Base-by-base conservation (phyloP, 768 basidiomycete species). In the Leccinum fibrillosum region DNA sequence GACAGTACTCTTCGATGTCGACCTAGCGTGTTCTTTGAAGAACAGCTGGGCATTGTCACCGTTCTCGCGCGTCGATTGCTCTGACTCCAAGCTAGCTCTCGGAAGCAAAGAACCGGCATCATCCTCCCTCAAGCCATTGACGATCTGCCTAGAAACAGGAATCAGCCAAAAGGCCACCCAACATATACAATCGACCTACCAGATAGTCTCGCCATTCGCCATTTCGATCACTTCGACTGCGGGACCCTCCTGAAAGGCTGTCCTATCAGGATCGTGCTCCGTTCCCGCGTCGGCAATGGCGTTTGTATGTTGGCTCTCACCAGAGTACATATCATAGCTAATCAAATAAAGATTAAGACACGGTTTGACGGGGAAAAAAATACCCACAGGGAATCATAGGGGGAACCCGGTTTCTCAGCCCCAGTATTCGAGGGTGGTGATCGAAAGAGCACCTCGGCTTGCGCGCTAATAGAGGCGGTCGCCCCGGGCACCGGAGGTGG, bases 201-300 rank as follows among this genome's bases (percentile, higher is more conserved):
- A 94, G 59, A 94, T 86, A 8, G 89, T 90, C 69, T 92, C 86
- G 23, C 92, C 92, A 67, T 92, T 92, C n/a, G 89, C 88, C 66
- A 92, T 75, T 67, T 93, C 88, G 55, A 93, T 79, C 47, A 93
- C 80, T 72, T 94, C 89, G 30, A 93, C 75, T 4, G 86, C 90
- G 50, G 86, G 82, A 12, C 82, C 84, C 52, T 82, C 64, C 59
- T 72, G 69, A 51, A 70, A 42, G 65, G 72, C 59, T 69, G 72
- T 50, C 13, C 66, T 63, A 21, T 66, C 66, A 4, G 57, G 62
- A 8, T 65, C 65, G 21, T 25, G 65, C 34, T 57, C 67, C 37
- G 51, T 62, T 52, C 68, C 62, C 52, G 72, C 66, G 55, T 78
- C 79, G 5, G 75, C 78, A 70, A 65, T 64, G 37, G 73, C 49